Evolutionary conservation across 2,329 filamentous ascomycete genomes (phyloP).

Genomic region (Pestalotiopsis fici): DNA sequence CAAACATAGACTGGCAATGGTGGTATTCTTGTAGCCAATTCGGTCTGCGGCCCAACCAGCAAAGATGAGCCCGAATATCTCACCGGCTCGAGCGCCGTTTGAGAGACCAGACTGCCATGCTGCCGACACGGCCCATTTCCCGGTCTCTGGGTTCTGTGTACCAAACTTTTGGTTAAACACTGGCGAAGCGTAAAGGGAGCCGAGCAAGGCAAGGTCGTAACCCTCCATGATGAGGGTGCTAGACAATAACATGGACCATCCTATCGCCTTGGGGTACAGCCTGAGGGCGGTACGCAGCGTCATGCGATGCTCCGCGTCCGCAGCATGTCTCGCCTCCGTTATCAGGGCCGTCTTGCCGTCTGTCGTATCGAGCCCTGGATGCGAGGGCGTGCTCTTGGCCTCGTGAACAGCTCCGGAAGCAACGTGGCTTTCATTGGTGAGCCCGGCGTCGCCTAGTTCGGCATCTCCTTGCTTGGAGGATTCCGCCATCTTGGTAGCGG

Average conservation of each 20-base stretch:
- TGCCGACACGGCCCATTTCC: constrained; percentile 48
- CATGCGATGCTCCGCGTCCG: constrained; percentile 42
- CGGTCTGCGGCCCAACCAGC: constrained; percentile 54
- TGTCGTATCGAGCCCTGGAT: background rate
- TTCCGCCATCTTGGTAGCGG: background rate
- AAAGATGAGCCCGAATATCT: constrained; percentile 56
- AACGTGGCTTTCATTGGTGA: background rate
- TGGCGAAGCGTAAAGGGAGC: constrained; percentile 49
- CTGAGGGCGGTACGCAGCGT: constrained; percentile 38
- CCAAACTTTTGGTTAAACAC: constrained; percentile 49
- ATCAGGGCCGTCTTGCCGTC: constrained; percentile 16
- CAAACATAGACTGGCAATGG: constrained; percentile 44
- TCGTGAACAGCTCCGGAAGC: background rate
- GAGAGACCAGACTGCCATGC: constrained; percentile 59
- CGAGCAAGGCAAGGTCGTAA: constrained; percentile 51
- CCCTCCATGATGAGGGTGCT: constrained; percentile 52
- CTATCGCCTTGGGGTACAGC: constrained; percentile 47
- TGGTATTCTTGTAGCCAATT: constrained; percentile 51
- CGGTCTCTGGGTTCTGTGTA: constrained; percentile 28
- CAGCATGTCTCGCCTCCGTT: constrained; percentile 40
- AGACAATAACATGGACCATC: constrained; percentile 47
- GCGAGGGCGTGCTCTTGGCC: background rate
- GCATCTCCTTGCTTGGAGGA: background rate
- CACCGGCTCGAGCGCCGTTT: constrained; percentile 53
- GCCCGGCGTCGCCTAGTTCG: background rate